Conservation (phyloP, 139 green algal species). For the Eudorina sp. region DNA sequence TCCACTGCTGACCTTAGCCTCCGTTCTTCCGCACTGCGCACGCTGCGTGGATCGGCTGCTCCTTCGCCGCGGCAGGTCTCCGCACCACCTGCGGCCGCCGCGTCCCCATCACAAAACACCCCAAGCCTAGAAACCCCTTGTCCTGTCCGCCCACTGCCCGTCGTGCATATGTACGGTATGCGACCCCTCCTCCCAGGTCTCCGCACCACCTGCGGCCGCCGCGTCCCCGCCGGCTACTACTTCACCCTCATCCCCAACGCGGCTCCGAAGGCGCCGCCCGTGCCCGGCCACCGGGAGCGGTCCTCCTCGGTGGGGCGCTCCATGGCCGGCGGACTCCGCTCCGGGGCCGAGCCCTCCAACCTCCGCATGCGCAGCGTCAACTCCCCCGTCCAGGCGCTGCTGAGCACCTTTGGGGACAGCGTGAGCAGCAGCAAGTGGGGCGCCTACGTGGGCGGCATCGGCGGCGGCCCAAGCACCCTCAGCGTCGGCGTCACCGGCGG, state of each 20-base stretch:
- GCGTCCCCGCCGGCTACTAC: constrained; percentile 36
- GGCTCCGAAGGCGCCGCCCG: background rate
- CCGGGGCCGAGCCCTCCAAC: background rate
- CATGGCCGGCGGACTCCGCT: background rate
- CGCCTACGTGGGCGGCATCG: background rate
- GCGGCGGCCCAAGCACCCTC: background rate
- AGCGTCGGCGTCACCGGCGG: background rate
- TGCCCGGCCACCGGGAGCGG: background rate
- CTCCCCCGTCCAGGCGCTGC: background rate
- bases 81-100: too few relatives aligned
- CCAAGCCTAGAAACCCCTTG: too few relatives aligned
- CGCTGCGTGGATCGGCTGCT: background rate
- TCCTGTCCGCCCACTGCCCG: too few relatives aligned
- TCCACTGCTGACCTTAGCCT: too few relatives aligned
- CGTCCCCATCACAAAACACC: background rate
- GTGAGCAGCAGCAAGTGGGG: constrained; percentile 8
- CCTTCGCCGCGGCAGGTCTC: background rate
- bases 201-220: constrained; percentile 28
- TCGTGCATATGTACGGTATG: too few relatives aligned
- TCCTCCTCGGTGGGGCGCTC: background rate
- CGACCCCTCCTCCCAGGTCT: constrained; percentile 7
- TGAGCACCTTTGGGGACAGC: background rate
- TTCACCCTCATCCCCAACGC: constrained; percentile 13
- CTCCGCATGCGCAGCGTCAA: background rate
- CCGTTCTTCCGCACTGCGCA: too few relatives aligned